phyloP scores from a whole-genome alignment of 495 filamentous ascomycete genomes.

The Rusavskia elegans region DNA sequence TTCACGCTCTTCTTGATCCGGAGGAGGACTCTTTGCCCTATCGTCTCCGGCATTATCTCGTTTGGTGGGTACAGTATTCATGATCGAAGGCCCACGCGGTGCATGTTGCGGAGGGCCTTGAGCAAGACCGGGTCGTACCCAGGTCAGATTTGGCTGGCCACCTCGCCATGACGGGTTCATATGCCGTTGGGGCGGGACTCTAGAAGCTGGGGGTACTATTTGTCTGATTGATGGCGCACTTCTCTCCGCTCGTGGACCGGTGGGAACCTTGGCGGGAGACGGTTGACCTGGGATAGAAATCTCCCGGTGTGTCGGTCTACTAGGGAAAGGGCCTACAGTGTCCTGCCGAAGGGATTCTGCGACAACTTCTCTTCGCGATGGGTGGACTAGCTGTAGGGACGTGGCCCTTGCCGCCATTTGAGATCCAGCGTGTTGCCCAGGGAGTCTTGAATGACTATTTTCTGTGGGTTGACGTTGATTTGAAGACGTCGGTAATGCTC shows the following conservation, averaged over 20 bases:
- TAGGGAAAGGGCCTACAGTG: background rate
- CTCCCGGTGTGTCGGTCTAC: constrained; percentile 1
- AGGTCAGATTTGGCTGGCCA: constrained; percentile 3
- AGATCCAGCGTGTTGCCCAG: background rate
- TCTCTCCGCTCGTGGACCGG: constrained; percentile 14
- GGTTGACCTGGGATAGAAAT: constrained; percentile 4
- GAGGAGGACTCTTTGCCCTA: background rate
- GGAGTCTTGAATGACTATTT: background rate
- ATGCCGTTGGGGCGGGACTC: constrained; percentile 1
- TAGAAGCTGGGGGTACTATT: constrained; percentile 5
- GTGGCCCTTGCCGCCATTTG: background rate
- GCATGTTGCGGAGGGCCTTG: constrained; percentile 5
- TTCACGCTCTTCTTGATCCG: constrained; percentile 3
- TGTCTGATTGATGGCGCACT: constrained; percentile 10
- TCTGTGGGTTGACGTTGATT: background rate
- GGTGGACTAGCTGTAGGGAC: background rate
- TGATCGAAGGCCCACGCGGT: constrained; percentile 15
- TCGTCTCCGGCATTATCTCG: constrained; percentile 9
- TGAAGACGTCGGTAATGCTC: background rate
- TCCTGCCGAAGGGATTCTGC: background rate
- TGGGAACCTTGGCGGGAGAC: constrained; percentile 14
- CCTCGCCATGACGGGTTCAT: constrained; percentile 4
- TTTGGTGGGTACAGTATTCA: constrained; percentile 13
- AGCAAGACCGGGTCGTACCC: constrained; percentile 7
- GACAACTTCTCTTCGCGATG: background rate